Evolutionary conservation across 83 land plant species (phyloP).

Genomic region (Diphasiastrum complanatum): DNA sequence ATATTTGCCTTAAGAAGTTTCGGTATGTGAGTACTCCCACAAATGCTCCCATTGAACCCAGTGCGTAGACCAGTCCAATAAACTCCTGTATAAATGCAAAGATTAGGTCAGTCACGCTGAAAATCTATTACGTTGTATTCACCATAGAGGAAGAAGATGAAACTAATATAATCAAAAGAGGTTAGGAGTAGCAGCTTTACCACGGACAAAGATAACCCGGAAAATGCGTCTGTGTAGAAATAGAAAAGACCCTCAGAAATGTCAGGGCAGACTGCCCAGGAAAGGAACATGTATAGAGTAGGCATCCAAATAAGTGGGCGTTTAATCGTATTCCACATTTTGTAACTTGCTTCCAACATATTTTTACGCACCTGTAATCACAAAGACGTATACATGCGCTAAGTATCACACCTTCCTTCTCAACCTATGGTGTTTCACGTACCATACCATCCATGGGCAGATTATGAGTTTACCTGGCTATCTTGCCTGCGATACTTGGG

Average conservation of each 20-base stretch:
- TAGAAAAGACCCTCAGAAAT: constrained; percentile 74
- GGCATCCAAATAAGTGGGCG: constrained; percentile 68
- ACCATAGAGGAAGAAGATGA: no score
- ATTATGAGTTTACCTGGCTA: constrained; percentile 25
- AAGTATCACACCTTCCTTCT: background rate
- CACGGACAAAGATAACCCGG: constrained; percentile 66
- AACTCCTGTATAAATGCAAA: constrained; percentile 44
- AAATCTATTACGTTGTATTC: no score
- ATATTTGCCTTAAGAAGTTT: constrained; percentile 44
- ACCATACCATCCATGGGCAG: background rate
- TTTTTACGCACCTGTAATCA: constrained; percentile 49
- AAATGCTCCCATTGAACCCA: constrained; percentile 71
- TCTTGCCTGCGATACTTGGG: constrained; percentile 32
- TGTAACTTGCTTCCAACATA: constrained; percentile 27
- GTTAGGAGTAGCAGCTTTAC: constrained; percentile 30
- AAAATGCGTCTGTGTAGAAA: constrained; percentile 61
- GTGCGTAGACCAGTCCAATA: constrained; percentile 54
- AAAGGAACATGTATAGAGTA: constrained; percentile 68
- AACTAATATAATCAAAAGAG: no score
- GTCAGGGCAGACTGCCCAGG: constrained; percentile 51
- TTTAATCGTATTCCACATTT: constrained; percentile 46
- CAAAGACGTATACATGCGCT: no score
- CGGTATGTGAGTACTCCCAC: constrained; percentile 64
- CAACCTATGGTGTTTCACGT: background rate
- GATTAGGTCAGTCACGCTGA: no score